Evolutionary conservation across 805 yeast species (phyloP).

Genomic region (Saturnispora serradocipensis): DNA sequence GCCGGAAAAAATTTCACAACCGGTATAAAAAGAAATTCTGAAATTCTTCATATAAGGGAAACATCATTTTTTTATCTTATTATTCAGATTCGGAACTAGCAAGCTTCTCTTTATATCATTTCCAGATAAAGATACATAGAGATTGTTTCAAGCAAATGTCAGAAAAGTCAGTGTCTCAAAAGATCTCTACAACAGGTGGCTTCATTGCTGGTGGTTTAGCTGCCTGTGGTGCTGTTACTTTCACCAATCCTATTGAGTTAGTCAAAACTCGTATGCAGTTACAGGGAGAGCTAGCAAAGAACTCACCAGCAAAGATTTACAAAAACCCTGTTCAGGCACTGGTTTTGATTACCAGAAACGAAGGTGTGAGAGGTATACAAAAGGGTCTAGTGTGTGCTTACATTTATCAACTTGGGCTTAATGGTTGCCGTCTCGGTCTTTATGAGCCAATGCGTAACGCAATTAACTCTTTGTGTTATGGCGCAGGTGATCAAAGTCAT

Average conservation of each 20-base stretch:
- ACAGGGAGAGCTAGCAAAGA: constrained; percentile 77
- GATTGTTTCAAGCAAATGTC: background rate
- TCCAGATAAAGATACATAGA: background rate
- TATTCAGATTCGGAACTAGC: background rate
- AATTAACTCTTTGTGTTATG: constrained; percentile 46
- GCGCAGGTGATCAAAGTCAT: constrained; percentile 39
- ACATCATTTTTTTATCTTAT: background rate
- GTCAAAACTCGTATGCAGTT: constrained; percentile 94
- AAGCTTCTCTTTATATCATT: background rate
- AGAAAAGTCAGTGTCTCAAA: constrained; percentile 42
- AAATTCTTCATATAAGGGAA: background rate
- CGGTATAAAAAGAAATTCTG: background rate
- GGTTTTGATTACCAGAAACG: constrained; percentile 58
- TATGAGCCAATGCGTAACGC: constrained; percentile 77
- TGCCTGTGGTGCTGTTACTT: constrained; percentile 95
- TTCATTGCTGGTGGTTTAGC: constrained; percentile 88
- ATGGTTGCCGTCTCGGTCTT: constrained; percentile 90
- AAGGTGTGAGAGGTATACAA: constrained; percentile 83
- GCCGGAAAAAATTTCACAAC: background rate
- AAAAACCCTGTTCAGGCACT: constrained; percentile 84
- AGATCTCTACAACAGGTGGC: constrained; percentile 63
- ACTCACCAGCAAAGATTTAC: constrained; percentile 45
- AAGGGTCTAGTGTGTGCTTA: constrained; percentile 87
- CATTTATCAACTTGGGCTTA: constrained; percentile 79
- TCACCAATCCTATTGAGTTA: constrained; percentile 91